Percentiles rank a stretch among this genome's conserved stretches.
These are phyloP conservation scores for Brassica carinata DNA, from an alignment of 345 rosid genomes.

Conservation along the genomic window DNA sequence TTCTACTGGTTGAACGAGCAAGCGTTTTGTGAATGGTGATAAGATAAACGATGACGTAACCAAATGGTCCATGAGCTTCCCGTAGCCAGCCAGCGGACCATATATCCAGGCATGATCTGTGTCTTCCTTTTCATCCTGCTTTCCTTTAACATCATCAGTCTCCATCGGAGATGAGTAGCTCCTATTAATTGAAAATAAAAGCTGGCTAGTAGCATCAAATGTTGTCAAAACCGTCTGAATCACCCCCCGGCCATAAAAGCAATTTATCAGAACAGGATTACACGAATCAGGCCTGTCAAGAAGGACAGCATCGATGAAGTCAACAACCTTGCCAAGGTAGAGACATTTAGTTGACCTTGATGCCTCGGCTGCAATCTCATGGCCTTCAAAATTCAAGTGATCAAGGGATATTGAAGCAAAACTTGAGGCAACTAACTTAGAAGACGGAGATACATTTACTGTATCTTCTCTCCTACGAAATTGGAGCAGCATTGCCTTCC, in stretches of 20 bases:
- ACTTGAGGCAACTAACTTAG: conserved; percentile 77
- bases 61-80: conserved; percentile 91
- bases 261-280: conserved; percentile 78
- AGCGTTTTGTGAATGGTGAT: conserved; percentile 83
- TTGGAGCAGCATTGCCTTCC: conserved; percentile 89
- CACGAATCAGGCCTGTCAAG: conserved; percentile 90
- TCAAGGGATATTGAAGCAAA: conserved; percentile 78
- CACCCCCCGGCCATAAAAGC: conserved; percentile 79
- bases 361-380: conserved; percentile 55
- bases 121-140: conserved; percentile 70
- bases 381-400: conserved; percentile 81
- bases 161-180: conserved; percentile 85
- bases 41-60: conserved; percentile 86
- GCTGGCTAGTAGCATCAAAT: conserved; percentile 92
- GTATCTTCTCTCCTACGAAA: conserved; percentile 94
- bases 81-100: conserved; percentile 90
- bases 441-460: conserved; percentile 71
- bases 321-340: conserved; percentile 89
- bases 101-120: conserved; percentile 80
- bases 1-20: conserved; percentile 74
- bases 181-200: conserved; percentile 72
- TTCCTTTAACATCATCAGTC: conserved; percentile 67
- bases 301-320: conserved; percentile 80
- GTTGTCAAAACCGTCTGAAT: conserved; percentile 83
- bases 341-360: conserved; percentile 83